These are phyloP conservation scores for Colletotrichum liaoningense DNA, from an alignment of 2,329 filamentous ascomycete species.

Conservation along the genomic window DNA sequence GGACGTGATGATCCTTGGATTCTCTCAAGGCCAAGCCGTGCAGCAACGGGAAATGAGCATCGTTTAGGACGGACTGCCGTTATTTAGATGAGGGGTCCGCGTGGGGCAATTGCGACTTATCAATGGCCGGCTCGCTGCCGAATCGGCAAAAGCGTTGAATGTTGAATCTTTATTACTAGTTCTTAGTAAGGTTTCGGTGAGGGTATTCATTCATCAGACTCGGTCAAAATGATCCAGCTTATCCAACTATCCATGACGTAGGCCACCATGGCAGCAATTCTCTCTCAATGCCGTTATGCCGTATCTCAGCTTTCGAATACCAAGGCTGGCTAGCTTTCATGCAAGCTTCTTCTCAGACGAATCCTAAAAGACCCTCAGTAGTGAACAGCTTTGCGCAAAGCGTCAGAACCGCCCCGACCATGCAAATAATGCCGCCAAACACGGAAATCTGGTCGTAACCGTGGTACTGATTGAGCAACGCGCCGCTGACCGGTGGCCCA, in stretches of 20 bases:
- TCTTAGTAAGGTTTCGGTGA: neutral
- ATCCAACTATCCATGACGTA: too few species aligned
- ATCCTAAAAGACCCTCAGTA: conserved; percentile 47
- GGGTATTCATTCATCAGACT: neutral
- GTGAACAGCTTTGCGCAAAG: conserved; percentile 39
- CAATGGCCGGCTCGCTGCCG: conserved; percentile 6
- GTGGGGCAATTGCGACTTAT: conserved; percentile 22
- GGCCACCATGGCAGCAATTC: too few species aligned
- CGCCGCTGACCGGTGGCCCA: conserved; percentile 59
- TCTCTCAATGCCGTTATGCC: neutral
- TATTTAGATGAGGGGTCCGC: neutral
- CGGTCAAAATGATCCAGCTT: neutral
- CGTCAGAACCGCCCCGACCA: conserved; percentile 28
- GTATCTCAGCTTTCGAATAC: neutral
- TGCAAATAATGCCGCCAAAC: conserved; percentile 25
- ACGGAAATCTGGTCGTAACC: conserved; percentile 48
- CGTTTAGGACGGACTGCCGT: conserved; percentile 8
- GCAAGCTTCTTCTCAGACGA: conserved; percentile 19
- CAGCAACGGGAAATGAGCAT: conserved; percentile 19
- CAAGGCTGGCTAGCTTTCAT: neutral
- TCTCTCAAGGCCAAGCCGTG: neutral
- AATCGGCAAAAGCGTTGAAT: neutral
- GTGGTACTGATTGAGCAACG: conserved; percentile 50
- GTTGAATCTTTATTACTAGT: neutral
- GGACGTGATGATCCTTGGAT: conserved; percentile 21